These are phyloP conservation scores for Acer yangbiense DNA, from an alignment of 345 rosid species.

Conservation along the genomic window DNA sequence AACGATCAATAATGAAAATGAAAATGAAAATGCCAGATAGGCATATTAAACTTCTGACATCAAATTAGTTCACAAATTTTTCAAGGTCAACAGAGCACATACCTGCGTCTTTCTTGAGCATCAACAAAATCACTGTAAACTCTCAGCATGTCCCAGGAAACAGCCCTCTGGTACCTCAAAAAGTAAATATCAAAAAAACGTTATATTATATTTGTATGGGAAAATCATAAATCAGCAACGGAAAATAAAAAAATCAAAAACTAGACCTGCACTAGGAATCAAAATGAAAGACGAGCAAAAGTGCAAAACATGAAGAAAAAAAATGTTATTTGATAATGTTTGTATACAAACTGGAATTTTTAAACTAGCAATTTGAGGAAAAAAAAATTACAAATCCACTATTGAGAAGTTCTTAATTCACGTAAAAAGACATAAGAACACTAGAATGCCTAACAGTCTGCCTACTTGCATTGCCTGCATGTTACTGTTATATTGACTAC, in stretches of 20 bases:
- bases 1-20: not conserved
- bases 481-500: not conserved
- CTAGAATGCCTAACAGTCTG: constrained; percentile 1
- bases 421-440: not conserved
- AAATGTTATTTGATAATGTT: not conserved
- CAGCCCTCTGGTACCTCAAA: constrained; percentile 60
- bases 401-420: not conserved
- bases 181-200: not conserved
- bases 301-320: not conserved
- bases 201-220: not conserved
- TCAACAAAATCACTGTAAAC: constrained; percentile 83
- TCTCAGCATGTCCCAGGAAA: constrained; percentile 96
- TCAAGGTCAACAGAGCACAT: constrained; percentile 26
- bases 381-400: not conserved
- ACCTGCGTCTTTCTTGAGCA: constrained; percentile 84
- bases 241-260: not conserved
- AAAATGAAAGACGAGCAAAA: not conserved
- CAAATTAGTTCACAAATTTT: constrained; percentile 2
- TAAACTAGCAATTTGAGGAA: not conserved
- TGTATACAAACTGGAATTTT: not conserved
- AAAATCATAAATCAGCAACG: not conserved
- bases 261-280: not conserved
- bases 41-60: not conserved
- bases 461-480: not conserved
- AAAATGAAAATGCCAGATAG: constrained; percentile 1